These are phyloP conservation scores for Tremellales sp. DNA, from an alignment of 1,284 basidiomycete genomes.

Conservation along the genomic window DNA sequence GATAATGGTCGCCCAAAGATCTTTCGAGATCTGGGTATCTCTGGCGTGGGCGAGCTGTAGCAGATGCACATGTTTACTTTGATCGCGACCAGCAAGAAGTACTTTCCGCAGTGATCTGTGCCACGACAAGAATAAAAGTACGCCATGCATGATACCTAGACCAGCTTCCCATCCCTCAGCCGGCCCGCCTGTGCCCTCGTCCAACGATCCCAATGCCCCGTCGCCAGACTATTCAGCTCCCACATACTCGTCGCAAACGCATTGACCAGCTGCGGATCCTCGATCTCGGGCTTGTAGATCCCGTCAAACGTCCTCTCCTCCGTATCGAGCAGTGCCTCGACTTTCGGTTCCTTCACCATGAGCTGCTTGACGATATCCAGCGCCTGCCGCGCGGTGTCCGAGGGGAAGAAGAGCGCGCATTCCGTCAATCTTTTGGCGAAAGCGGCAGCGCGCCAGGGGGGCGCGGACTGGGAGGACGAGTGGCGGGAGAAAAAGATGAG, in stretches of 20 bases:
- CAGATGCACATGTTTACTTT: too few relatives aligned
- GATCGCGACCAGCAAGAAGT: too few relatives aligned
- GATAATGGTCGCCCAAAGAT: slow-evolving; percentile 67
- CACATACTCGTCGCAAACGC: slow-evolving; percentile 49
- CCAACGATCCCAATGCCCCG: slow-evolving; percentile 45
- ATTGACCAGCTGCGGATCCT: slow-evolving; percentile 72
- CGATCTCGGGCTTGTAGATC: slow-evolving; percentile 71
- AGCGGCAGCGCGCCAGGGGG: slow-evolving; percentile 77
- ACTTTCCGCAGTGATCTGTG: too few relatives aligned
- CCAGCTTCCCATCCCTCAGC: slow-evolving; percentile 39
- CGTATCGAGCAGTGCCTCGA: slow-evolving; percentile 78
- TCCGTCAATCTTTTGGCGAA: slow-evolving; percentile 86
- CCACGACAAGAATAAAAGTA: too few relatives aligned
- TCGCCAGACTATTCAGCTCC: slow-evolving; percentile 44
- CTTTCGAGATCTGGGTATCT: slow-evolving; percentile 66
- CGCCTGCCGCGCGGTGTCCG: slow-evolving; percentile 60
- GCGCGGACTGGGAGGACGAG: slow-evolving; percentile 54
- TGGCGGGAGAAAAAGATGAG: slow-evolving; percentile 69
- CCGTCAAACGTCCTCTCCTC: slow-evolving; percentile 80
- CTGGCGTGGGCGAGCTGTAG: slow-evolving; percentile 57
- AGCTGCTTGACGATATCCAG: slow-evolving; percentile 69
- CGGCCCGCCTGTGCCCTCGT: slow-evolving; percentile 42
- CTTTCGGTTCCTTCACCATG: slow-evolving; percentile 68
- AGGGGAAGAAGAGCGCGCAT: slow-evolving; percentile 74
- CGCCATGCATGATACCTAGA: slow-evolving; percentile 2